Conservation (phyloP, 2,329 filamentous ascomycete genomes). For the Hypoxylon sp. region DNA sequence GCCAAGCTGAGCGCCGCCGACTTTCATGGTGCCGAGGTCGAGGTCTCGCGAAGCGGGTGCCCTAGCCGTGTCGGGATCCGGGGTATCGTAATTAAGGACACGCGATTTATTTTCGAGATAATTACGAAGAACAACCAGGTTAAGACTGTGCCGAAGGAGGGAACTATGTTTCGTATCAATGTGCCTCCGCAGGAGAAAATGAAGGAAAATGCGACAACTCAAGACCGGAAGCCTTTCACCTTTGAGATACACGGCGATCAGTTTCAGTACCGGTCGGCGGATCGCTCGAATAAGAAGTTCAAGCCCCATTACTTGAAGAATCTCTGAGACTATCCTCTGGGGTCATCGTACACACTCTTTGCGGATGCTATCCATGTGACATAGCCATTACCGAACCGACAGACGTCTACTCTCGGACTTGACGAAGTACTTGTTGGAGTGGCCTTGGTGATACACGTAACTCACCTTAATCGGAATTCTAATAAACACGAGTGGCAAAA, state of each 20-base stretch:
- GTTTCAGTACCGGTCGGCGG: slow-evolving; percentile 85
- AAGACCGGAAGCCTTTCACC: slow-evolving; percentile 63
- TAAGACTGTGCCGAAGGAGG: slow-evolving; percentile 90
- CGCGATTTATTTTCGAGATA: slow-evolving; percentile 87
- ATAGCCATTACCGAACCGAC: not conserved
- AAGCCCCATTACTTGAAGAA: slow-evolving; percentile 85
- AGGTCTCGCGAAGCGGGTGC: slow-evolving; percentile 87
- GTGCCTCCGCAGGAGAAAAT: slow-evolving; percentile 60
- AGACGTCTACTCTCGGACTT: not conserved
- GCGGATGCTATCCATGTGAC: not conserved
- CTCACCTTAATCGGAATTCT: not conserved
- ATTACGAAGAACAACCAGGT: slow-evolving; percentile 79
- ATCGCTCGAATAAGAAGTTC: slow-evolving; percentile 92
- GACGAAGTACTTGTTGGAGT: not conserved
- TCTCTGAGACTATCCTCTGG: slow-evolving; percentile 66
- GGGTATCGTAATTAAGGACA: slow-evolving; percentile 92
- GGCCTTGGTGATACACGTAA: not conserved
- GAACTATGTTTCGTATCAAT: slow-evolving; percentile 85
- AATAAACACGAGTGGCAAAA: not conserved
- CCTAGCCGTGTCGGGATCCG: slow-evolving; percentile 84
- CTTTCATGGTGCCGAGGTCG: slow-evolving; percentile 87
- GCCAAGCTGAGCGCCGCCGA: slow-evolving; percentile 88
- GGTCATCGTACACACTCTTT: not conserved
- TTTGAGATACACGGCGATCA: slow-evolving; percentile 93
- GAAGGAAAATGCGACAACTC: not conserved